A percentile compares a stretch with the other conserved stretches of the same genome.
phyloP scores from a whole-genome alignment of 306 rosid species.

The Rosa multiflora region DNA sequence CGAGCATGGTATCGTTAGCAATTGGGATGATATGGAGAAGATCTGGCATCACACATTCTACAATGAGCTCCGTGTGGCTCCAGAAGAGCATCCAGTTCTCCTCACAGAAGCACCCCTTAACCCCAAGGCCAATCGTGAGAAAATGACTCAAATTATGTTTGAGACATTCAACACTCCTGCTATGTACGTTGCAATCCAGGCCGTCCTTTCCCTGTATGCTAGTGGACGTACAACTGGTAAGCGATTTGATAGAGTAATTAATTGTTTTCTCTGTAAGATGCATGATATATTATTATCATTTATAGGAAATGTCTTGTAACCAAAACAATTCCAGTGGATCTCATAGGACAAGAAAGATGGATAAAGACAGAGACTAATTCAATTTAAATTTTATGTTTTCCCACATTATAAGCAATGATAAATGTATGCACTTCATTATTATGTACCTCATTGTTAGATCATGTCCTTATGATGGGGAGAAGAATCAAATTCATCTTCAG shows the following conservation, averaged over 20 bases:
- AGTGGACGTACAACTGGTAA: slow-evolving; percentile 98
- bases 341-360: neutral
- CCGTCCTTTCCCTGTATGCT: slow-evolving; percentile 95
- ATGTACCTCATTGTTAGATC: neutral
- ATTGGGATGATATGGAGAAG: slow-evolving; percentile 99
- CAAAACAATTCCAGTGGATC: neutral
- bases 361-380: too few species aligned
- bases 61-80: slow-evolving; percentile 92
- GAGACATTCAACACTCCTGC: slow-evolving; percentile 97
- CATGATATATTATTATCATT: neutral
- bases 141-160: slow-evolving; percentile 96
- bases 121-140: slow-evolving; percentile 96
- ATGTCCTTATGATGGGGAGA: neutral
- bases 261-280: neutral
- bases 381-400: neutral
- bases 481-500: slow-evolving; percentile 1
- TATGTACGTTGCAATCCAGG: slow-evolving; percentile 95
- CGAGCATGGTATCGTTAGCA: slow-evolving; percentile 93
- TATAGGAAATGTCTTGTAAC: neutral
- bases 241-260: slow-evolving; percentile 13
- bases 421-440: neutral
- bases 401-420: neutral
- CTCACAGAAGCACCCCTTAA: slow-evolving; percentile 97
- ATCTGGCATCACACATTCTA: slow-evolving; percentile 98
- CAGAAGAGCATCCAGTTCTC: slow-evolving; percentile 96